Conservation (phyloP, 139 green algal species). For the Parachlorella kessleri region DNA sequence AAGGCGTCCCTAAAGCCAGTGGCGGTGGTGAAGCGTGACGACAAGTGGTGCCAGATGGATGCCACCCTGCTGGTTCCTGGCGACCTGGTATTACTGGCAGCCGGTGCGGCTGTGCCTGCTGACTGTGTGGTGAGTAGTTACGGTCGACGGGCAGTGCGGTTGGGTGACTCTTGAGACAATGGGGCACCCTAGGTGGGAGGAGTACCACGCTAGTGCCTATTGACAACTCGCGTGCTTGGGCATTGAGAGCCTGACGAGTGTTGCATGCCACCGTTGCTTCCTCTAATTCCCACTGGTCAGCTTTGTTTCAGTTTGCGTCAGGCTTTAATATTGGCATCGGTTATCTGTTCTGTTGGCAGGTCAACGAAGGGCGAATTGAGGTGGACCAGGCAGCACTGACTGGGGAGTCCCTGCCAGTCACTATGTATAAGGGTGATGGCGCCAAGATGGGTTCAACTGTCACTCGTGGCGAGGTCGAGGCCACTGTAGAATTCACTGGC, state of each 20-base stretch:
- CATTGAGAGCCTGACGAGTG: too few species aligned
- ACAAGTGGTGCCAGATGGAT: constrained; percentile 70
- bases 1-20: constrained; percentile 84
- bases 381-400: constrained; percentile 87
- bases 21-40: constrained; percentile 79
- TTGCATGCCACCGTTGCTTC: too few species aligned
- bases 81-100: constrained; percentile 74
- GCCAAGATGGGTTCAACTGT: constrained; percentile 89
- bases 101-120: constrained; percentile 74
- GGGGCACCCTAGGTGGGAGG: too few species aligned
- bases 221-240: too few species aligned
- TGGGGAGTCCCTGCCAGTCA: constrained; percentile 87
- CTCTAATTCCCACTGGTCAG: too few species aligned
- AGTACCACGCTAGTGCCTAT: too few species aligned
- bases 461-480: constrained; percentile 71
- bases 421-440: constrained; percentile 68
- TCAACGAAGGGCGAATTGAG: constrained; percentile 68
- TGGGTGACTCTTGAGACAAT: too few species aligned
- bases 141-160: too few species aligned
- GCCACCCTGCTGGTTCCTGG: constrained; percentile 72
- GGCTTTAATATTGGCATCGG: too few species aligned
- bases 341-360: too few species aligned
- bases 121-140: constrained; percentile 61
- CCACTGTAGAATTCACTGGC: constrained; percentile 73
- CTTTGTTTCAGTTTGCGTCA: too few species aligned